Evolutionary conservation across 805 yeast genomes (phyloP).

Genomic region (Schwanniomyces occidentalis): DNA sequence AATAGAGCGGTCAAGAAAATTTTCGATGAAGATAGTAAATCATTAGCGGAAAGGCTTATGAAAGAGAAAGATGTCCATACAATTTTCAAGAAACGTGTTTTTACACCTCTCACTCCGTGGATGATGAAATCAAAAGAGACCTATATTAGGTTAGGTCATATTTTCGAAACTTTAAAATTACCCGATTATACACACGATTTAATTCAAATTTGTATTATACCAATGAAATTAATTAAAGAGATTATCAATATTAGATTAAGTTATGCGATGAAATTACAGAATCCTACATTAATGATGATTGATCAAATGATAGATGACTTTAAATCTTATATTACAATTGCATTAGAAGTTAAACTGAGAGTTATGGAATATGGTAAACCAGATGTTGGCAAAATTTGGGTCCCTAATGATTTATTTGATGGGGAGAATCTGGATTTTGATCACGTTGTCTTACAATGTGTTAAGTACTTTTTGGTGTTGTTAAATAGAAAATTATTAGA

Average conservation of each 20-base stretch:
- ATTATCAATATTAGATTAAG: constrained; percentile 69
- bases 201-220: constrained; percentile 68
- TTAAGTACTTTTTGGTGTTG: constrained; percentile 66
- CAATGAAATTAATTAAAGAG: constrained; percentile 77
- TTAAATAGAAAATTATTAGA: constrained; percentile 78
- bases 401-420: constrained; percentile 63
- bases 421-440: constrained; percentile 54
- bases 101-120: constrained; percentile 75
- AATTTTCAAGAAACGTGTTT: constrained; percentile 68
- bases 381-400: constrained; percentile 63
- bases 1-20: constrained; percentile 25
- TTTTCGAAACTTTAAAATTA: constrained; percentile 66
- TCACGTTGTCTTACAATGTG: constrained; percentile 67
- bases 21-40: constrained; percentile 59
- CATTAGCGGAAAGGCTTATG: constrained; percentile 80
- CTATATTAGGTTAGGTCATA: constrained; percentile 57
- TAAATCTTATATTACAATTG: constrained; percentile 70
- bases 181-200: constrained; percentile 72
- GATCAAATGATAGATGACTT: constrained; percentile 92
- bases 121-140: constrained; percentile 77
- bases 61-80: constrained; percentile 76
- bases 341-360: constrained; percentile 71
- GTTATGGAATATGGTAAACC: constrained; percentile 60
- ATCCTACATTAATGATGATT: constrained; percentile 93
- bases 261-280: constrained; percentile 74